A percentile compares a stretch with the other conserved stretches of the same genome.
phyloP scores from a whole-genome alignment of 352 stramenopile species.

The Phytophthora colocasiae region DNA sequence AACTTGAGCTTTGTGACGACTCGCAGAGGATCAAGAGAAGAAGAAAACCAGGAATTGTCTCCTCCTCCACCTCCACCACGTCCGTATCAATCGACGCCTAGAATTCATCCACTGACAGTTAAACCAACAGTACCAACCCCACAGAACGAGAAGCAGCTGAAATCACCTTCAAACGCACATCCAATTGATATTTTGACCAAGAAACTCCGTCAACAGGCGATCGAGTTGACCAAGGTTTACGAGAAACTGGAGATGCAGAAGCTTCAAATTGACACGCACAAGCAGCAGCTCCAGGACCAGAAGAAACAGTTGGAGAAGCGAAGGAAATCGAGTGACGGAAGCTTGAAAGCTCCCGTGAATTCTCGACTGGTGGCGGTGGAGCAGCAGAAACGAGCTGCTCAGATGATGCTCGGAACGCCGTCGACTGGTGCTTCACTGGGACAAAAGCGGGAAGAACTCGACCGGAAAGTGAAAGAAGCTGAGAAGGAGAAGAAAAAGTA shows the following conservation, averaged over 20 bases:
- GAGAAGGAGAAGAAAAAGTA: slow-evolving; percentile 54
- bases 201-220: slow-evolving; percentile 75
- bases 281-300: slow-evolving; percentile 50
- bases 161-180: slow-evolving; percentile 38
- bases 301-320: slow-evolving; percentile 50
- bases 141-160: slow-evolving; percentile 14
- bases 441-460: slow-evolving; percentile 38
- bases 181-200: slow-evolving; percentile 71
- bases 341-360: not conserved
- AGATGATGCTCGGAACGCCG: slow-evolving; percentile 41
- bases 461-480: slow-evolving; percentile 49
- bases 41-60: slow-evolving; percentile 27
- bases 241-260: slow-evolving; percentile 74
- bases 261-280: slow-evolving; percentile 44
- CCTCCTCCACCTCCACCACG: slow-evolving; percentile 27
- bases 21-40: slow-evolving; percentile 10
- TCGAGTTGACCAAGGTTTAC: slow-evolving; percentile 75
- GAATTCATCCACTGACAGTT: slow-evolving; percentile 1
- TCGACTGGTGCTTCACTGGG: slow-evolving; percentile 28
- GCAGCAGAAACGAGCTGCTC: slow-evolving; percentile 31
- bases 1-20: slow-evolving; percentile 18
- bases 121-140: slow-evolving; percentile 1
- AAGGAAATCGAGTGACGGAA: slow-evolving; percentile 25
- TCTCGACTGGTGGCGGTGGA: slow-evolving; percentile 12
- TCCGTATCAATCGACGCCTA: slow-evolving; percentile 8